A percentile compares a stretch with the other conserved stretches of the same genome.
Conservation (phyloP, 202 grass and related monocot genomes). For the Zoysia matrella region DNA sequence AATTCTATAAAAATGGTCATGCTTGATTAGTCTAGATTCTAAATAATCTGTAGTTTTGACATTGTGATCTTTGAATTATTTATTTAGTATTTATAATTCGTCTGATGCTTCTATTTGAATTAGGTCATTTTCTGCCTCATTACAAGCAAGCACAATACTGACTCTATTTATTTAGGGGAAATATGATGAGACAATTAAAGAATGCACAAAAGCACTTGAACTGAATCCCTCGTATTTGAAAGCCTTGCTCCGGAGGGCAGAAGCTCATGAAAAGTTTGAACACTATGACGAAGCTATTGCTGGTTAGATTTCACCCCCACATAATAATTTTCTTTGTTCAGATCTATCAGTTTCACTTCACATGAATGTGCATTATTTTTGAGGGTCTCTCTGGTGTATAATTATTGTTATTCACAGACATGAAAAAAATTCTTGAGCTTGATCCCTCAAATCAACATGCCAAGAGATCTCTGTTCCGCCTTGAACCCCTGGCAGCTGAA, state of each 20-base stretch:
- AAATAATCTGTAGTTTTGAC: not conserved
- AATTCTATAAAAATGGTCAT: not conserved
- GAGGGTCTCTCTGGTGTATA: not conserved
- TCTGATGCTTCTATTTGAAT: not conserved
- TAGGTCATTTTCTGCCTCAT: not conserved
- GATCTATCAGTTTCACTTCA: not conserved
- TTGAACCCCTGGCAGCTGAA: constrained; percentile 85
- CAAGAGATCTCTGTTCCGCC: constrained; percentile 66
- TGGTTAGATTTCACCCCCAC: constrained; percentile 53
- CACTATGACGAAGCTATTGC: constrained; percentile 95
- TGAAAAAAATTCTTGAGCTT: constrained; percentile 82
- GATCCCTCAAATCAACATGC: constrained; percentile 91
- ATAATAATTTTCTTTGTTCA: constrained; percentile 6
- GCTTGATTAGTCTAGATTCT: constrained; percentile 14
- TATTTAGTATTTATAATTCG: not conserved
- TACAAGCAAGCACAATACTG: constrained; percentile 11
- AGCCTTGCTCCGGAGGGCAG: constrained; percentile 84
- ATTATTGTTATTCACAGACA: constrained; percentile 52
- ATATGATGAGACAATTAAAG: constrained; percentile 77
- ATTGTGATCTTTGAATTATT: not conserved
- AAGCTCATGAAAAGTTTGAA: constrained; percentile 96
- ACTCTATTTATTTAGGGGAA: constrained; percentile 59
- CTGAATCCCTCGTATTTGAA: constrained; percentile 89
- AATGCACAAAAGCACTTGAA: constrained; percentile 97
- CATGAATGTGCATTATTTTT: constrained; percentile 4